These are phyloP conservation scores for Fragaria iinumae DNA, from an alignment of 306 rosid genomes.

Conservation along the genomic window DNA sequence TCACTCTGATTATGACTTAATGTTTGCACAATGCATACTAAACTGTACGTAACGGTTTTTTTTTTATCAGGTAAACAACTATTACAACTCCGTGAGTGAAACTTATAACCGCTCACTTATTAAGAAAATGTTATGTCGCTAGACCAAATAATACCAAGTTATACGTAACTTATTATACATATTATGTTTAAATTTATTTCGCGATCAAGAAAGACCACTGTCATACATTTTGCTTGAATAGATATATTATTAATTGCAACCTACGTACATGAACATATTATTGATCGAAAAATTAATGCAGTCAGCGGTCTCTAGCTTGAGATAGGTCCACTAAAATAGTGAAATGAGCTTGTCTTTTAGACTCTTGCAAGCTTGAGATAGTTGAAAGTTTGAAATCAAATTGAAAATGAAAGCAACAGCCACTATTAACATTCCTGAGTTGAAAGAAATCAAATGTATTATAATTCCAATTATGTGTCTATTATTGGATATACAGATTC, in stretches of 20 bases:
- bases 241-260: not conserved
- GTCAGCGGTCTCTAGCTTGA: not conserved
- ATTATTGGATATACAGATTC: not conserved
- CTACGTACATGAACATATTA: not conserved
- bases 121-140: rapidly evolving
- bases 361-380: not conserved
- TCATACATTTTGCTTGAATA: no score
- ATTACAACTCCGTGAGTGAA: no score
- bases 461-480: not conserved
- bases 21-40: no score
- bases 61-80: no score
- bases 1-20: no score
- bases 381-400: not conserved
- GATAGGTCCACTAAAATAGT: not conserved
- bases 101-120: no score
- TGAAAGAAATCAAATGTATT: not conserved
- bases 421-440: not conserved
- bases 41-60: no score
- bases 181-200: no score
- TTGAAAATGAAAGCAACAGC: not conserved
- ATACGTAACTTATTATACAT: no score
- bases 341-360: not conserved
- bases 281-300: not conserved
- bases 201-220: no score
- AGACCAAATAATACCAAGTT: rapidly evolving